Conservation (phyloP, 306 rosid genomes). For the Castanea sativa region DNA sequence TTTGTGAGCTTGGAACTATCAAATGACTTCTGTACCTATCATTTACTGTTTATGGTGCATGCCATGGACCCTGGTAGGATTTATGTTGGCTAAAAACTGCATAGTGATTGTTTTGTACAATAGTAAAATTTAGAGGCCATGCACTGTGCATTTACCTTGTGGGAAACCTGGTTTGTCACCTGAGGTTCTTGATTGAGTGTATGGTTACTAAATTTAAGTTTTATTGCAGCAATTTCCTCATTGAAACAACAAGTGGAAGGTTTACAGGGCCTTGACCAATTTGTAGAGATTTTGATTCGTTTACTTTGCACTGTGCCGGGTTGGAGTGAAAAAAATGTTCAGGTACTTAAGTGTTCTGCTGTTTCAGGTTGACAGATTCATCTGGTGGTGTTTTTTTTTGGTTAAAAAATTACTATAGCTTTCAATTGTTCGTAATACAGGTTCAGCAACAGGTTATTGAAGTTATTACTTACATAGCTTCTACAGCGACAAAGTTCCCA, state of each 20-base stretch:
- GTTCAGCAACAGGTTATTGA: conserved; percentile 98
- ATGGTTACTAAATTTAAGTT: conserved; percentile 20
- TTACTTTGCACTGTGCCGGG: conserved; percentile 89
- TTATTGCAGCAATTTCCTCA: conserved; percentile 75
- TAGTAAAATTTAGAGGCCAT: background rate
- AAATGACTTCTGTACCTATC: background rate
- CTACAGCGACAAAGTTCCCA: conserved; percentile 69
- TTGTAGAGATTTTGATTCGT: conserved; percentile 78
- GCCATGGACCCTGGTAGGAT: background rate
- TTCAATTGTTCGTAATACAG: conserved; percentile 46
- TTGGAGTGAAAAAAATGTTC: conserved; percentile 99
- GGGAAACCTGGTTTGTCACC: conserved; percentile 10
- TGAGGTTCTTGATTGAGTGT: conserved; percentile 10
- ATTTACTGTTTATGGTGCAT: background rate
- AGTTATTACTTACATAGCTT: conserved; percentile 68
- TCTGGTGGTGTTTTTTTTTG: background rate
- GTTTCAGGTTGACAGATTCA: conserved; percentile 10
- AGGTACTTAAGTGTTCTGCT: conserved; percentile 48
- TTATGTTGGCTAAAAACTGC: background rate
- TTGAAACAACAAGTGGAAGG: conserved; percentile 84
- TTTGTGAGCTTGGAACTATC: background rate
- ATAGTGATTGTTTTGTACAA: background rate
- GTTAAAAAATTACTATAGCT: conserved; percentile 4
- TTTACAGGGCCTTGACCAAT: conserved; percentile 60
- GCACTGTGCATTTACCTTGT: background rate